Conservation (phyloP, 2,329 filamentous ascomycete species). For the Reticulascus tulasneorum region DNA sequence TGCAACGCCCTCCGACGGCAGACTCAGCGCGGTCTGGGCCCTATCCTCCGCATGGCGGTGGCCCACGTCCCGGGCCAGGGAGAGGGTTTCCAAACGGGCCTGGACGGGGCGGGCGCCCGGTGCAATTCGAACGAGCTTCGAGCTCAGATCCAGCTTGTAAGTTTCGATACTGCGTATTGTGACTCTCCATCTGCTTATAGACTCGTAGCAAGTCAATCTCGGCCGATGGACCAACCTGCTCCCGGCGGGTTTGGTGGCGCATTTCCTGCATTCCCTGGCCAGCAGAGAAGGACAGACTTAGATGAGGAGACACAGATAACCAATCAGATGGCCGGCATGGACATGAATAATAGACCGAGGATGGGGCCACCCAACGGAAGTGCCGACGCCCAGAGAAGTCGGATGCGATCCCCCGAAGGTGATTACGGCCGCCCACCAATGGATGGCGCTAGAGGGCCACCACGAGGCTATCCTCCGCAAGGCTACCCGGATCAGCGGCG, state of each 20-base stretch:
- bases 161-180: conserved; percentile 12
- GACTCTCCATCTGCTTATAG: conserved; percentile 4
- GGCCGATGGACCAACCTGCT: conserved; percentile 26
- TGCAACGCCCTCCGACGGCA: conserved; percentile 35
- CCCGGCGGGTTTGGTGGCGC: conserved; percentile 24
- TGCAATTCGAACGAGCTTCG: conserved; percentile 31
- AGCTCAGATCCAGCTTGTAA: conserved; percentile 39
- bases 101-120: conserved; percentile 35
- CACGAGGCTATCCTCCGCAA: conserved; percentile 30
- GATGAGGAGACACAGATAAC: conserved; percentile 37
- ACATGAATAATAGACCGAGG: conserved; percentile 27
- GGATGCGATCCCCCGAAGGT: conserved; percentile 24
- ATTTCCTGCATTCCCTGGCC: conserved; percentile 40
- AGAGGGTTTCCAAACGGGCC: conserved; percentile 28
- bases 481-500: conserved; percentile 21
- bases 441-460: conserved; percentile 31
- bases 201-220: conserved; percentile 22
- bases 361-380: conserved; percentile 12
- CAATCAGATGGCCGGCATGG: conserved; percentile 37
- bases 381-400: conserved; percentile 24
- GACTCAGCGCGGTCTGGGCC: conserved; percentile 31
- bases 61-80: conserved; percentile 25
- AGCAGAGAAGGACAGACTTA: conserved; percentile 31
- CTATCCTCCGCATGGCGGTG: conserved; percentile 33
- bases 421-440: conserved; percentile 27